A percentile compares a stretch with the other conserved stretches of the same genome.
phyloP scores from a whole-genome alignment of 495 filamentous ascomycete species.

The Thermothielavioides terrestris region DNA sequence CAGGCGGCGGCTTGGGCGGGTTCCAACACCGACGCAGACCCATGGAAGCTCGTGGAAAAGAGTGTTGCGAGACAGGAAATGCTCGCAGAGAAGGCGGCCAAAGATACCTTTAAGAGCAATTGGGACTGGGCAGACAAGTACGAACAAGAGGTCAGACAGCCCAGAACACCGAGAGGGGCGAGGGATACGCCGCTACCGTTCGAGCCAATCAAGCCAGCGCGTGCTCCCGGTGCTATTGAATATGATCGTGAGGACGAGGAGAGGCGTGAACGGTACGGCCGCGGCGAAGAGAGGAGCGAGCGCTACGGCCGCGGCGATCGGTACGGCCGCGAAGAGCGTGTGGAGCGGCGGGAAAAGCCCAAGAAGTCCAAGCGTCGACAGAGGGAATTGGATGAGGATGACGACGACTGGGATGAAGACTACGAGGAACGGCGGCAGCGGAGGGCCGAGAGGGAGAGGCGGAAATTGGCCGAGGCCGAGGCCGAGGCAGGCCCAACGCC shows the following conservation, averaged over 20 bases:
- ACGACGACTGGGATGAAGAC: conserved; percentile 30
- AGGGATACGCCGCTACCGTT: not conserved
- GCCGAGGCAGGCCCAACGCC: conserved; percentile 16
- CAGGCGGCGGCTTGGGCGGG: not conserved
- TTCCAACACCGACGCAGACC: not conserved
- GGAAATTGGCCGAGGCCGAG: conserved; percentile 23
- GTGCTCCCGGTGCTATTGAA: not conserved
- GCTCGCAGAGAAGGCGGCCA: not conserved
- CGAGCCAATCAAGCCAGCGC: not conserved
- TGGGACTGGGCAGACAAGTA: conserved; percentile 13
- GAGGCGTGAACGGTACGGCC: not conserved
- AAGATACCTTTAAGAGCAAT: not conserved
- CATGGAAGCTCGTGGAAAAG: not conserved
- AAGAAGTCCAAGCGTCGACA: conserved; percentile 11
- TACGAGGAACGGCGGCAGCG: conserved; percentile 26
- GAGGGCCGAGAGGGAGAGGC: conserved; percentile 26
- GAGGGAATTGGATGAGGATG: conserved; percentile 16
- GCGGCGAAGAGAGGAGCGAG: not conserved
- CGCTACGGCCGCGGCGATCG: not conserved
- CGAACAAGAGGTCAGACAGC: not conserved
- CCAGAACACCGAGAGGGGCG: not conserved
- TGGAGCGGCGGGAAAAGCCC: conserved; percentile 7
- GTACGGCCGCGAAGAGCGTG: not conserved
- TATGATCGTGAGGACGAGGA: not conserved
- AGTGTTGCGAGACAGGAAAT: not conserved